A percentile compares a stretch with the other conserved stretches of the same genome.
These are phyloP conservation scores for Phytophthora hibernalis DNA, from an alignment of 352 stramenopile species.

Conservation along the genomic window DNA sequence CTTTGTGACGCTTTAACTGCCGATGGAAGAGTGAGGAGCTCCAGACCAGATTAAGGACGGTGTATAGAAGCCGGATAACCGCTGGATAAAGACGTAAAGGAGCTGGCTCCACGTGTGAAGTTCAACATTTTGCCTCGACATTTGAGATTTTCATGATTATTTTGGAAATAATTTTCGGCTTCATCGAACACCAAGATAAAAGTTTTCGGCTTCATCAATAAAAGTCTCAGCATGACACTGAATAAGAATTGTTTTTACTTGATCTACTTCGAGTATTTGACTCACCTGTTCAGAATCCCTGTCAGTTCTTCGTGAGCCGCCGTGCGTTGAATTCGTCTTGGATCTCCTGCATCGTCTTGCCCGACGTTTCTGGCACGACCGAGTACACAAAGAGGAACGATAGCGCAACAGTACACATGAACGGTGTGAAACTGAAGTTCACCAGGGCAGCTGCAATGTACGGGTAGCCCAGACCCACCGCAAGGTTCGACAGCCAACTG, in stretches of 20 bases:
- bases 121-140: neutral
- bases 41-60: conserved; percentile 16
- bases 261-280: too few relatives aligned
- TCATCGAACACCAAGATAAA: too few relatives aligned
- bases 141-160: too few relatives aligned
- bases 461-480: conserved; percentile 43
- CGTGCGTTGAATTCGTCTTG: conserved; percentile 31
- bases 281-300: neutral
- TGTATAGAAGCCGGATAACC: neutral
- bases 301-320: conserved; percentile 27
- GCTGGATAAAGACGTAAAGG: neutral
- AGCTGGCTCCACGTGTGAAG: conserved; percentile 5
- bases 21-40: conserved; percentile 37
- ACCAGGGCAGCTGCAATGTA: conserved; percentile 31
- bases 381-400: conserved; percentile 36
- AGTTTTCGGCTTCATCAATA: too few relatives aligned
- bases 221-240: too few relatives aligned
- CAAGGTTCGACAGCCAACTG: conserved; percentile 42
- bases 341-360: conserved; percentile 45
- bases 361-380: conserved; percentile 37
- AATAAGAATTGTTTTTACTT: too few relatives aligned
- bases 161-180: too few relatives aligned
- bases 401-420: conserved; percentile 29
- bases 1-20: conserved; percentile 13
- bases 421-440: conserved; percentile 38